Conservation (phyloP, 75 land plant genomes). For the Chamaecyparis obtusa region DNA sequence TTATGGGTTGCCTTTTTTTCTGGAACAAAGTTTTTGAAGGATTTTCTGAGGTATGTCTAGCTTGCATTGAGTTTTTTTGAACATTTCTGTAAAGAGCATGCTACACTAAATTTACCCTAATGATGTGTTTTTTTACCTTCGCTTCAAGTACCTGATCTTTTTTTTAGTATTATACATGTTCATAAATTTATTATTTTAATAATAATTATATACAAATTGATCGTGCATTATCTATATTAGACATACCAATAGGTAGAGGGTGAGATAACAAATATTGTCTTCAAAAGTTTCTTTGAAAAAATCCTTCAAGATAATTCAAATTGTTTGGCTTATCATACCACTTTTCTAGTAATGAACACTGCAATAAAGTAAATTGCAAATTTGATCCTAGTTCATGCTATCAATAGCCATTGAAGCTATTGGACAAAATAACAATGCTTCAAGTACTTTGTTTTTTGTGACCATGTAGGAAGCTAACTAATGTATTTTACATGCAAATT, state of each 20-base stretch:
- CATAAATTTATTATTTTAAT: neutral
- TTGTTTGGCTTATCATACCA: neutral
- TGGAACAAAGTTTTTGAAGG: no score
- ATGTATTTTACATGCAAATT: neutral
- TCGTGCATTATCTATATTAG: neutral
- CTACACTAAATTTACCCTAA: neutral
- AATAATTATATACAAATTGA: neutral
- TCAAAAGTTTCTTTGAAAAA: neutral
- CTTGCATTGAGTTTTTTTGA: neutral
- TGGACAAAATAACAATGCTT: neutral
- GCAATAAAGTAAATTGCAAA: neutral
- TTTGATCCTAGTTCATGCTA: neutral
- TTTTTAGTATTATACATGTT: neutral
- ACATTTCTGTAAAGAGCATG: neutral
- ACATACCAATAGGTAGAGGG: neutral
- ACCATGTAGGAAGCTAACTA: neutral
- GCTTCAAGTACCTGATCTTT: neutral
- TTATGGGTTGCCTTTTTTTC: neutral
- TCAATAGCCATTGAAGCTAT: neutral
- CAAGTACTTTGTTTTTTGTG: neutral
- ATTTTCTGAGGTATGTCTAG: neutral
- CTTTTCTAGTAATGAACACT: neutral
- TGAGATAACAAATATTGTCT: neutral
- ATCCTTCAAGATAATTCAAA: neutral
- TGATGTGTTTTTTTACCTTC: neutral